A percentile compares a stretch with the other conserved stretches of the same genome.
Conservation (phyloP, 768 basidiomycete species). For the Coprinellus aureogranulatus region DNA sequence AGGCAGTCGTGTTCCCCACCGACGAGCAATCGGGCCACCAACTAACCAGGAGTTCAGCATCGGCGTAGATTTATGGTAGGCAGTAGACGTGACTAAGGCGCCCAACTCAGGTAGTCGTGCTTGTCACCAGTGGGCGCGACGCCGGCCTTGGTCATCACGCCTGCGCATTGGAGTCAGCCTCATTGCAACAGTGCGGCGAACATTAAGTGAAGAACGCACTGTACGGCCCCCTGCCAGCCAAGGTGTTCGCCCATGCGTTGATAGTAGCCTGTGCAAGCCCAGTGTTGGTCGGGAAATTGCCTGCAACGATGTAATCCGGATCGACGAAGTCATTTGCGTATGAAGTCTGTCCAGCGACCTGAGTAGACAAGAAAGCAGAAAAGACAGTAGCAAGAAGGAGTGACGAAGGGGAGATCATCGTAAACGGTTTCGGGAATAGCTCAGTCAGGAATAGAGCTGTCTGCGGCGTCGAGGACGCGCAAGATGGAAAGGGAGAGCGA, state of each 20-base stretch:
- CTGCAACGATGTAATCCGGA: constrained; percentile 45
- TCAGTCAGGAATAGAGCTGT: too few species aligned
- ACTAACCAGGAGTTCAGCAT: constrained; percentile 23
- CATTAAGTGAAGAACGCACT: constrained; percentile 33
- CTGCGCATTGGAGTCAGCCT: constrained; percentile 22
- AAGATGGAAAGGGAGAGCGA: too few species aligned
- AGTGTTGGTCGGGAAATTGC: constrained; percentile 41
- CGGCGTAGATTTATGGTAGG: background rate
- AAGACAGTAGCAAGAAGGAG: constrained; percentile 7
- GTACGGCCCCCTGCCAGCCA: constrained; percentile 51
- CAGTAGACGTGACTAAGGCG: constrained; percentile 54
- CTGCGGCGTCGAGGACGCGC: too few species aligned
- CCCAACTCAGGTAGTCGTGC: constrained; percentile 70
- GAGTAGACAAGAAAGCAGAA: background rate
- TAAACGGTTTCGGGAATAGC: too few species aligned
- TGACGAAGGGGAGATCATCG: background rate
- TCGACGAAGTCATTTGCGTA: constrained; percentile 59
- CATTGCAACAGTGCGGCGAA: background rate
- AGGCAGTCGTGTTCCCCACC: constrained; percentile 55
- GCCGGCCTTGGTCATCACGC: constrained; percentile 47
- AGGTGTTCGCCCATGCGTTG: constrained; percentile 42
- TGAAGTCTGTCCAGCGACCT: constrained; percentile 6
- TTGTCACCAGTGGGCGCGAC: constrained; percentile 50
- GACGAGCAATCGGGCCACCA: constrained; percentile 64
- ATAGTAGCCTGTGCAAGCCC: constrained; percentile 46